These are phyloP conservation scores for cucumber (Cucumis sativus) DNA, from an alignment of 306 rosid species.

Conservation along the genomic window DNA sequence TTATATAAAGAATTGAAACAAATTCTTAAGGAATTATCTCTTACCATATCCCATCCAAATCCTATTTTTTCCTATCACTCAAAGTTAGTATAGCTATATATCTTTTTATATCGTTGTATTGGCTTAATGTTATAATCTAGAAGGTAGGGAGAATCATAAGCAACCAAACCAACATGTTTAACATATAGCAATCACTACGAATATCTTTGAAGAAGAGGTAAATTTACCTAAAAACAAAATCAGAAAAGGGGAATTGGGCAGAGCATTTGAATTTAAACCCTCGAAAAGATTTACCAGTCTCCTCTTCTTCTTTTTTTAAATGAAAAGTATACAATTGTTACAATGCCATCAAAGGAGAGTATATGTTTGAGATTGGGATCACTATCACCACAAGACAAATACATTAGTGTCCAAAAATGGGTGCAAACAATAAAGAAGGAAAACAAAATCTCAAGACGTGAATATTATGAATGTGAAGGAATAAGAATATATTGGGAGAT, in stretches of 20 bases:
- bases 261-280: neutral
- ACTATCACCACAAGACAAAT: neutral
- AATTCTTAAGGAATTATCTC: too few relatives aligned
- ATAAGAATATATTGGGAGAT: conserved; percentile 8
- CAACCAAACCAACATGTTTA: neutral
- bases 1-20: too few relatives aligned
- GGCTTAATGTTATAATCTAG: neutral
- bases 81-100: neutral
- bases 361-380: neutral
- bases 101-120: neutral
- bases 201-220: neutral
- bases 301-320: neutral
- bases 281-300: neutral
- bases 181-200: neutral
- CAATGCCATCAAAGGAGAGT: neutral
- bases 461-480: conserved; percentile 18
- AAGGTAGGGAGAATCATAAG: neutral
- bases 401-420: conserved; percentile 29
- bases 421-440: neutral
- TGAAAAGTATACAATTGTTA: neutral
- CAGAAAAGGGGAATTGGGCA: neutral
- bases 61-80: too few relatives aligned
- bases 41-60: too few relatives aligned
- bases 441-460: conserved; percentile 1
- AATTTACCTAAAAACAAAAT: neutral